Evolutionary conservation across 2,329 filamentous ascomycete species (phyloP).

Genomic region (Fusarium piperis): DNA sequence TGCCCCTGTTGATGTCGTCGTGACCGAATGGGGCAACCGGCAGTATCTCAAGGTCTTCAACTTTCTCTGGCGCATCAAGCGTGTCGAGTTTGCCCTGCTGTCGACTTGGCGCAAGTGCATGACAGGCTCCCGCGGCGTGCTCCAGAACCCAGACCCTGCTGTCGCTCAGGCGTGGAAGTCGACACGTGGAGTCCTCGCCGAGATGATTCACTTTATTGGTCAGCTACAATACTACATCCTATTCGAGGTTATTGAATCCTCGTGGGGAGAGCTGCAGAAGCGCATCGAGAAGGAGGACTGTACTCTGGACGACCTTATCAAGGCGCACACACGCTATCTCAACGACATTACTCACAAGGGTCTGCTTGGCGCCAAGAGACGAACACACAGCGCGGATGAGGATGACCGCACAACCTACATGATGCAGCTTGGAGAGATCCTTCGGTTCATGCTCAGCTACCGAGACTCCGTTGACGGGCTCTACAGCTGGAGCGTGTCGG

Average conservation of each 20-base stretch:
- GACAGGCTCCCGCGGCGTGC: conserved; percentile 91
- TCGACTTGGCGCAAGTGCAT: conserved; percentile 96
- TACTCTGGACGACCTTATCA: conserved; percentile 94
- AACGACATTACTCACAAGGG: conserved; percentile 96
- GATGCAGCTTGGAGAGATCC: conserved; percentile 87
- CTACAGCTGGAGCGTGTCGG: conserved; percentile 93
- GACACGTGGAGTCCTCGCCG: conserved; percentile 86
- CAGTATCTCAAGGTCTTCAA: conserved; percentile 99
- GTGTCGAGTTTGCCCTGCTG: conserved; percentile 92
- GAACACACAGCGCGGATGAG: conserved; percentile 57
- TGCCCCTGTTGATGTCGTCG: conserved; percentile 94
- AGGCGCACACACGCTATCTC: conserved; percentile 89
- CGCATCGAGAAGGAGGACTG: conserved; percentile 85
- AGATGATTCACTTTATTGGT: conserved; percentile 98
- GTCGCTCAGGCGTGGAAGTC: conserved; percentile 87
- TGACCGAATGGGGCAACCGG: conserved; percentile 93
- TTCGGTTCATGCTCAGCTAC: conserved; percentile 93
- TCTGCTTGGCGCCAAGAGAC: conserved; percentile 77
- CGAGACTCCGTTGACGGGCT: conserved; percentile 93
- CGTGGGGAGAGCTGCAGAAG: conserved; percentile 89
- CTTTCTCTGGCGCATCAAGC: conserved; percentile 97
- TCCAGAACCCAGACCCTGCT: conserved; percentile 75
- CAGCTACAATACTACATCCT: conserved; percentile 99
- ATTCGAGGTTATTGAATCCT: conserved; percentile 97
- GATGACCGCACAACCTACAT: conserved; percentile 84